Conservation (phyloP, 1,139 yeast genomes). For the Pichia inconspicua region DNA sequence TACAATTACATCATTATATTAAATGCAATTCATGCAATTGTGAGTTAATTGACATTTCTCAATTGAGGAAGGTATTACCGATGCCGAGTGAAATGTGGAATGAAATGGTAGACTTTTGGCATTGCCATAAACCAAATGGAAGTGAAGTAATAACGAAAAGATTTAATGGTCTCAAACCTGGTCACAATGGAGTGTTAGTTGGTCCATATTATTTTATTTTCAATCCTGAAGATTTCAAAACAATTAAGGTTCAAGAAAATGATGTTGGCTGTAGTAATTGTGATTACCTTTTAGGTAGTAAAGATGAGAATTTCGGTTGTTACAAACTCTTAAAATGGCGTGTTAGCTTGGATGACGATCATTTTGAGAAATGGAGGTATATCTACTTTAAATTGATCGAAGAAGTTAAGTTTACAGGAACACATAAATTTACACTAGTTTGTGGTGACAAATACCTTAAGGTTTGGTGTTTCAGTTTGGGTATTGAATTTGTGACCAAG, state of each 20-base stretch:
- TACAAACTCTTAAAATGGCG: conserved; percentile 57
- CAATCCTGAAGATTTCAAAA: conserved; percentile 24
- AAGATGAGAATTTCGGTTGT: conserved; percentile 22
- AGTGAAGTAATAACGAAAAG: conserved; percentile 16
- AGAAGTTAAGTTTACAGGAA: conserved; percentile 24
- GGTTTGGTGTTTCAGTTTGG: conserved; percentile 55
- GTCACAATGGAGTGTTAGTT: conserved; percentile 37
- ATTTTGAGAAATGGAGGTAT: conserved; percentile 18
- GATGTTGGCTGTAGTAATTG: conserved; percentile 8
- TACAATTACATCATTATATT: background rate
- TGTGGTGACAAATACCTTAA: conserved; percentile 24
- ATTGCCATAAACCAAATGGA: conserved; percentile 77
- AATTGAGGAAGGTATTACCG: conserved; percentile 38
- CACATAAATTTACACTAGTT: conserved; percentile 20
- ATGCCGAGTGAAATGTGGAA: conserved; percentile 94
- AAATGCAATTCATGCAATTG: conserved; percentile 14
- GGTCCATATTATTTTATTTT: conserved; percentile 54
- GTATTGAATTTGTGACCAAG: conserved; percentile 29
- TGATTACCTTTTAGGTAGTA: conserved; percentile 14
- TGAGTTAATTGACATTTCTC: conserved; percentile 9
- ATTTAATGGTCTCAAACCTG: conserved; percentile 38
- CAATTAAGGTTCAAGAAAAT: background rate
- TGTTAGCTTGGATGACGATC: conserved; percentile 28
- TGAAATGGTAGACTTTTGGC: conserved; percentile 97
- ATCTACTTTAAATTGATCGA: conserved; percentile 22